These are phyloP conservation scores for Pythium plurisporium DNA, from an alignment of 352 stramenopile species.

Conservation along the genomic window DNA sequence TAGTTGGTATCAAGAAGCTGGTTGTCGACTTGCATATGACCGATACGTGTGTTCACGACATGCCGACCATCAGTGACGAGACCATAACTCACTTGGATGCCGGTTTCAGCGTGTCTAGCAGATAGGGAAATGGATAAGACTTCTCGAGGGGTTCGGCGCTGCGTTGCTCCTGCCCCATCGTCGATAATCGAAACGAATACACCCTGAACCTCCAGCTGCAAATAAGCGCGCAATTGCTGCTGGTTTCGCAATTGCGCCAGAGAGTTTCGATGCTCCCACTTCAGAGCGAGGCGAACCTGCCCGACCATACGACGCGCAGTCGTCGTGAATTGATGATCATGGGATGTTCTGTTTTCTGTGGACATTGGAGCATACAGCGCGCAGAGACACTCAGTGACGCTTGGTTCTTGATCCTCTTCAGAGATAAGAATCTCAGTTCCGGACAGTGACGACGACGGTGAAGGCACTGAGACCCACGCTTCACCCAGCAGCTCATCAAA, in stretches of 20 bases:
- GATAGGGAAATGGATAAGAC: slow-evolving; percentile 74
- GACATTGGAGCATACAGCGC: slow-evolving; percentile 54
- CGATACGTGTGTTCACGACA: slow-evolving; percentile 70
- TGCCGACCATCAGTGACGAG: slow-evolving; percentile 64
- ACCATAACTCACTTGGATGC: slow-evolving; percentile 75
- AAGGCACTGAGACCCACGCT: slow-evolving; percentile 67
- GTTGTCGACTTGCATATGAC: slow-evolving; percentile 83
- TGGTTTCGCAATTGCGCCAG: slow-evolving; percentile 32
- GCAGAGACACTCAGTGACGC: slow-evolving; percentile 41
- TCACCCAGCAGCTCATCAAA: slow-evolving; percentile 75
- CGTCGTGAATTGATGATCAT: slow-evolving; percentile 17
- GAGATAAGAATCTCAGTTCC: slow-evolving; percentile 12
- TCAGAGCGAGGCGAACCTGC: slow-evolving; percentile 65
- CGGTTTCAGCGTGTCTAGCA: slow-evolving; percentile 57
- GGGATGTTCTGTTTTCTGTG: slow-evolving; percentile 12
- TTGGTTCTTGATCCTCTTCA: slow-evolving; percentile 16
- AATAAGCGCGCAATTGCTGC: slow-evolving; percentile 54
- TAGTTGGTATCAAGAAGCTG: slow-evolving; percentile 85
- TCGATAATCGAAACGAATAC: slow-evolving; percentile 77
- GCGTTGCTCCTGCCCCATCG: slow-evolving; percentile 34
- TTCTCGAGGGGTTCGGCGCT: slow-evolving; percentile 39
- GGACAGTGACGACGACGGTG: slow-evolving; percentile 8
- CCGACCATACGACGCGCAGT: slow-evolving; percentile 56
- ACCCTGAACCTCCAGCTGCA: slow-evolving; percentile 68
- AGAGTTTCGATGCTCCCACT: slow-evolving; percentile 74